A percentile compares a stretch with the other conserved stretches of the same genome.
Conservation (phyloP, 805 yeast species). For the Lipomyces sp. region DNA sequence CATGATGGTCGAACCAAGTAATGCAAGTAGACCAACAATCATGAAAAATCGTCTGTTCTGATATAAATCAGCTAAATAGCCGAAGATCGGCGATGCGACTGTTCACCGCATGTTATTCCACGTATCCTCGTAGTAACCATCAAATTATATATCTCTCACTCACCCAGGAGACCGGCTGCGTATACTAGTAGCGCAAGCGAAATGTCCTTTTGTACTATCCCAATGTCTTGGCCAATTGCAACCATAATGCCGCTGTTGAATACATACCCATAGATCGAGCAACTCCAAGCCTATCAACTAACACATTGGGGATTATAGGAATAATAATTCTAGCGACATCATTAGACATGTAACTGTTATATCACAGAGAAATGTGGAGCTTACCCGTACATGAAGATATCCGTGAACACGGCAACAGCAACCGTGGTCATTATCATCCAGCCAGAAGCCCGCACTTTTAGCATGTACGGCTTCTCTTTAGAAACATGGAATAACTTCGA, state of each 20-base stretch:
- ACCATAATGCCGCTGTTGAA: background rate
- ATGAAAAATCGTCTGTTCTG: conserved; percentile 40
- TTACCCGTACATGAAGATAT: conserved; percentile 43
- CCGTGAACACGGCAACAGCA: conserved; percentile 46
- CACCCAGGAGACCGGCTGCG: conserved; percentile 44
- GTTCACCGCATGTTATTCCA: background rate
- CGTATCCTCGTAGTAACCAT: background rate
- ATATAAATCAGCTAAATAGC: conserved; percentile 42
- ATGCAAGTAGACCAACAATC: conserved; percentile 43
- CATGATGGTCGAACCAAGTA: conserved; percentile 44
- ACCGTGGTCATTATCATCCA: conserved; percentile 41
- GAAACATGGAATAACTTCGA: background rate
- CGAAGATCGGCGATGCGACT: conserved; percentile 42
- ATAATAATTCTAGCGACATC: conserved; percentile 37
- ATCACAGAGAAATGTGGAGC: background rate
- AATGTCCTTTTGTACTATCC: conserved; percentile 40
- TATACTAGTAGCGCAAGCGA: conserved; percentile 44
- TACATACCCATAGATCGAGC: conserved; percentile 27
- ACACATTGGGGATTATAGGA: conserved; percentile 46
- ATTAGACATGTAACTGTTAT: background rate
- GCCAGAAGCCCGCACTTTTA: conserved; percentile 24
- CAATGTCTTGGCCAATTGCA: background rate
- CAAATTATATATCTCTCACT: background rate
- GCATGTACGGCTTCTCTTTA: conserved; percentile 10
- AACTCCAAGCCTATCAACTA: conserved; percentile 41